Percentiles rank a stretch among this genome's conserved stretches.
Conservation (phyloP, 176 grass and related monocot species). For the bread wheat (Triticum aestivum) region DNA sequence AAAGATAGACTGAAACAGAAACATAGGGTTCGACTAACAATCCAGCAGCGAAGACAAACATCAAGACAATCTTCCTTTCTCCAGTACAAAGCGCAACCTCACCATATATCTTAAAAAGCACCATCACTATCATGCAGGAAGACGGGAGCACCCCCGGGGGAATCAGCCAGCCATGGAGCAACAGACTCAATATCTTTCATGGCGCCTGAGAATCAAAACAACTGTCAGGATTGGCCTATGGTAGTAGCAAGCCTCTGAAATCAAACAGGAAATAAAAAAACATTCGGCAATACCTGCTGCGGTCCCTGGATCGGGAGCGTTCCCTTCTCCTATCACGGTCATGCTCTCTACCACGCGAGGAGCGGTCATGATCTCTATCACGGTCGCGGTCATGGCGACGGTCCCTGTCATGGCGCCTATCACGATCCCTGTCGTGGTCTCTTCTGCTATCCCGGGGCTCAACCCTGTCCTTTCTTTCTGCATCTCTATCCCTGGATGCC, state of each 20-base stretch:
- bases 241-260: not conserved
- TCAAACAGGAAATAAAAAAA: not conserved
- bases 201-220: slow-evolving; percentile 36
- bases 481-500: slow-evolving; percentile 56
- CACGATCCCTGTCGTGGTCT: slow-evolving; percentile 68
- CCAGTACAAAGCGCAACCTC: not conserved
- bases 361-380: slow-evolving; percentile 58
- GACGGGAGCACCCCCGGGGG: not conserved
- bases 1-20: not conserved
- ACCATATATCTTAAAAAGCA: not conserved
- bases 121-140: slow-evolving; percentile 2
- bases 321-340: slow-evolving; percentile 52
- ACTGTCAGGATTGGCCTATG: not conserved
- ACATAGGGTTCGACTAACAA: slow-evolving; percentile 9
- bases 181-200: slow-evolving; percentile 37
- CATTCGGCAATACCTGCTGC: slow-evolving; percentile 57
- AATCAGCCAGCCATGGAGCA: slow-evolving; percentile 11
- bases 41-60: not conserved
- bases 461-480: slow-evolving; percentile 62
- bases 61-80: not conserved
- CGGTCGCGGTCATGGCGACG: slow-evolving; percentile 66
- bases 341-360: slow-evolving; percentile 32
- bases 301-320: slow-evolving; percentile 74
- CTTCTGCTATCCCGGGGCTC: slow-evolving; percentile 57
- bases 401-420: slow-evolving; percentile 66